Base-by-base conservation (phyloP, 1,284 basidiomycete genomes). In the Jaminaea rosea region DNA sequence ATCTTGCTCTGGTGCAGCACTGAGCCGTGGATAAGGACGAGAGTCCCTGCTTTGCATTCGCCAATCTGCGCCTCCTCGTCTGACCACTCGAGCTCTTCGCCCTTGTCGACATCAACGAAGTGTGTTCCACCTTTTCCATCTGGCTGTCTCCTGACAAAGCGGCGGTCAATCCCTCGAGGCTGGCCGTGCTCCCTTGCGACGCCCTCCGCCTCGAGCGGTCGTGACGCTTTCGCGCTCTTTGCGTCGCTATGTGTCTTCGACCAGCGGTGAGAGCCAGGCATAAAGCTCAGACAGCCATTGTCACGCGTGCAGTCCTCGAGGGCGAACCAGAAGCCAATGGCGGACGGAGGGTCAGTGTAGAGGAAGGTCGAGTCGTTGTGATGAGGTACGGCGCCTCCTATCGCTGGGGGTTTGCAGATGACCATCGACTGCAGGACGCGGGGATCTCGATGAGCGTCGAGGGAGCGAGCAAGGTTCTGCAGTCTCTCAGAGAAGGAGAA, bases 281-380 rank as follows among this genome's bases (percentile, higher is more conserved):
- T 29, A 50, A 71, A 71, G 27, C 41, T 48, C 17, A 71, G 49
- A 41, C 64, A 67, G 0, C 68, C 68, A 39, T 71, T 71, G 8
- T 21, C 26, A 10, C 27, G 21, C 10, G 67, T 64, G 42, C 67
- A 69, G 48, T 82, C 81, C 72, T 97, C 92, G 19, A 97, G 77
- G 5, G 92, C 88, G 53, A 96, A 87, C 93, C 93, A 98, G 70
- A 91, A 88, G 0, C 93, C 93, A 4, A 97, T 79, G 0, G 93
- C 92, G 5, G 83, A 84, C 0, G 88, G 88, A 7, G 93, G 92
- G 46, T 87, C 79, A 3, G 91, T 96, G 75, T 93, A 96, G 19
- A 81, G 68, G 56, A 81, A 81, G 1, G 80, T 81, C 21, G 76
- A 77, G 63, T 81, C 80, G 58, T 80, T 79, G 58, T 80, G 80